phyloP scores from a whole-genome alignment of 2,329 filamentous ascomycete genomes.

The Bipolaris sorokiniana region DNA sequence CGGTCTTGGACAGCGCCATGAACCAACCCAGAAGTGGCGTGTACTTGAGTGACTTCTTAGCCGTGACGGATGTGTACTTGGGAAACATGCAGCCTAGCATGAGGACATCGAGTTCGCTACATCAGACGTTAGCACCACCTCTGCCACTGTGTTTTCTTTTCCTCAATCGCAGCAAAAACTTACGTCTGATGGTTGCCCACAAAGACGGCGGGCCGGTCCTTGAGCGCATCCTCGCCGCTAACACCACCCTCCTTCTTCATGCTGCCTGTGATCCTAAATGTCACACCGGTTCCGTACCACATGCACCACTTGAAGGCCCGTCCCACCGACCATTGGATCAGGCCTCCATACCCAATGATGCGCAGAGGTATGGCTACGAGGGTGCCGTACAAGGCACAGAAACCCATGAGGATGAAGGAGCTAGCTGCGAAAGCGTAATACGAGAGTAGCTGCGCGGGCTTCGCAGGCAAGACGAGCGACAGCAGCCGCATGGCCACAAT shows the following conservation, averaged over 20 bases:
- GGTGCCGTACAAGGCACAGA: conserved; percentile 73
- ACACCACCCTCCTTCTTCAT: conserved; percentile 39
- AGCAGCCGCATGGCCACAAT: conserved; percentile 40
- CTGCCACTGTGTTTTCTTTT: background rate
- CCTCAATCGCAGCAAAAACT: conserved; percentile 24
- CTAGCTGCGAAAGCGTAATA: conserved; percentile 70
- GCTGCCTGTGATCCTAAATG: conserved; percentile 68
- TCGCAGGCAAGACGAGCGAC: conserved; percentile 37
- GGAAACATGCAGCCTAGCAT: conserved; percentile 91
- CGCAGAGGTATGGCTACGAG: conserved; percentile 74
- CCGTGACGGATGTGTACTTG: conserved; percentile 88
- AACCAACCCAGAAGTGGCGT: conserved; percentile 93
- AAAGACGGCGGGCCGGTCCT: conserved; percentile 78
- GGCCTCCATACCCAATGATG: conserved; percentile 71
- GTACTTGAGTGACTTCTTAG: conserved; percentile 81
- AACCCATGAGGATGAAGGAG: conserved; percentile 45
- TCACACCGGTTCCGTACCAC: conserved; percentile 75
- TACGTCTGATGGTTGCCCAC: conserved; percentile 90
- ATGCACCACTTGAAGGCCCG: conserved; percentile 82
- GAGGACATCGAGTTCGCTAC: conserved; percentile 83
- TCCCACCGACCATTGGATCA: conserved; percentile 84
- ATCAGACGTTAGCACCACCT: conserved; percentile 19
- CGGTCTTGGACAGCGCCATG: conserved; percentile 80
- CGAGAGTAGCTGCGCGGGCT: conserved; percentile 49
- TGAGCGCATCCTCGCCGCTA: conserved; percentile 43